These are phyloP conservation scores for Sporothrix protearum DNA, from an alignment of 2,329 filamentous ascomycete species.

Conservation along the genomic window DNA sequence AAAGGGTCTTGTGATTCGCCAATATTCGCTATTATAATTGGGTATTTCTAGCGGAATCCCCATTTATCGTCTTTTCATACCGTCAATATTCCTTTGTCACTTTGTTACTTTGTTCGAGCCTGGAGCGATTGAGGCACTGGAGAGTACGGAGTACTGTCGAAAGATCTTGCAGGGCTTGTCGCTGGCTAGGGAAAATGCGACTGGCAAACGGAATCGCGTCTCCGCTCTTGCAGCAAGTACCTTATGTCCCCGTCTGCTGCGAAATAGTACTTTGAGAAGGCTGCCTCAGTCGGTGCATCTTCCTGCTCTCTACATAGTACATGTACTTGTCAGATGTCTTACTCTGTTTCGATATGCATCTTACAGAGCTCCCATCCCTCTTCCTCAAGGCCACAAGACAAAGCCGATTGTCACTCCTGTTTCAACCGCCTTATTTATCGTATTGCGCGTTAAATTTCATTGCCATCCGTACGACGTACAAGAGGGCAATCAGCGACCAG, in stretches of 20 bases:
- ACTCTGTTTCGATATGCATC: too few relatives aligned
- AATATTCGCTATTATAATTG: conserved; percentile 12
- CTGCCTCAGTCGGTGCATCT: background rate
- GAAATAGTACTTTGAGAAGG: background rate
- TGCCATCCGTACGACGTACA: background rate
- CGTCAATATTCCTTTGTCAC: too few relatives aligned
- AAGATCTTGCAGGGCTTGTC: background rate
- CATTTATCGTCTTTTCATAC: conserved; percentile 1
- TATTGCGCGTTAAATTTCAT: background rate
- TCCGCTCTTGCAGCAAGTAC: background rate
- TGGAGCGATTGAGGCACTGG: background rate
- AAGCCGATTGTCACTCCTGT: background rate
- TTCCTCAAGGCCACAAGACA: background rate
- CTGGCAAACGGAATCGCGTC: conserved; percentile 1
- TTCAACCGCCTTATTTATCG: background rate
- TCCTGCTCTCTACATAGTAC: too few relatives aligned
- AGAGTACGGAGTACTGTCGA: background rate
- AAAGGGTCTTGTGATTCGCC: conserved; percentile 18
- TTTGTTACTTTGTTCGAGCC: background rate
- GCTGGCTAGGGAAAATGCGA: background rate
- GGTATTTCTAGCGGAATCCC: background rate
- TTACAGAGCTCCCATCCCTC: background rate
- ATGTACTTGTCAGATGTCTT: too few relatives aligned
- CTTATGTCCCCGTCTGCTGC: background rate
- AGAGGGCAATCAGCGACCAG: background rate